Conservation (phyloP, 495 filamentous ascomycete species). For the Cryomyces antarcticus region DNA sequence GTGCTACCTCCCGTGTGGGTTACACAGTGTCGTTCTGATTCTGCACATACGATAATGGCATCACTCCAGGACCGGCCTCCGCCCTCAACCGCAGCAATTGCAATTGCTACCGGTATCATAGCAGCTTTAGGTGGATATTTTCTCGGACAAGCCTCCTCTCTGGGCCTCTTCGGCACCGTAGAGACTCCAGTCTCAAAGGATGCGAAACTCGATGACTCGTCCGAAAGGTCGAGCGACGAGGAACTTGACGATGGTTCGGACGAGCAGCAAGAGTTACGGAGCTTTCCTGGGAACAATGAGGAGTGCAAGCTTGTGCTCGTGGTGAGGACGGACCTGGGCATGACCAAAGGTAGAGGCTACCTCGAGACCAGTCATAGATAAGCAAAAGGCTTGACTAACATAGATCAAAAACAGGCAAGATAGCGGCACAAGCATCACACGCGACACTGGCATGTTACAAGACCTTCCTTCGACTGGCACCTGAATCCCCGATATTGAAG, state of each 20-base stretch:
- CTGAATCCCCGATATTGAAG: slow-evolving; percentile 41
- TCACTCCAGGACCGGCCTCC: slow-evolving; percentile 9
- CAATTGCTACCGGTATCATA: slow-evolving; percentile 18
- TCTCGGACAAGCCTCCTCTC: slow-evolving; percentile 20
- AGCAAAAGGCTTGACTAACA: too few species aligned
- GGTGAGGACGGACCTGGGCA: slow-evolving; percentile 80
- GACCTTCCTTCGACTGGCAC: slow-evolving; percentile 36
- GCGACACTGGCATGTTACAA: slow-evolving; percentile 96
- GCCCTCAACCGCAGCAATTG: slow-evolving; percentile 18
- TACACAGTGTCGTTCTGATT: too few species aligned
- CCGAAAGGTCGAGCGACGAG: slow-evolving; percentile 6
- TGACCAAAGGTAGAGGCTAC: slow-evolving; percentile 61
- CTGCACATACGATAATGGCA: too few species aligned
- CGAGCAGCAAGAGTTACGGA: slow-evolving; percentile 9
- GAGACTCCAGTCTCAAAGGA: slow-evolving; percentile 1
- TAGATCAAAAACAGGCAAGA: slow-evolving; percentile 48
- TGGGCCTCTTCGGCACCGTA: slow-evolving; percentile 16
- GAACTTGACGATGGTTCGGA: slow-evolving; percentile 10
- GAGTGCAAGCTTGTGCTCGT: slow-evolving; percentile 91
- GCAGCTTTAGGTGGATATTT: slow-evolving; percentile 20
- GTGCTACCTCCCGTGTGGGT: too few species aligned
- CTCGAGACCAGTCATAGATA: neutral
- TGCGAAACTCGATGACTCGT: neutral
- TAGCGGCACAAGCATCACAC: slow-evolving; percentile 89
- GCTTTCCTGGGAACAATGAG: slow-evolving; percentile 29